Percentiles rank a stretch among this genome's conserved stretches.
phyloP scores from a whole-genome alignment of 495 filamentous ascomycete genomes.

The Rostrohypoxylon terebratum region DNA sequence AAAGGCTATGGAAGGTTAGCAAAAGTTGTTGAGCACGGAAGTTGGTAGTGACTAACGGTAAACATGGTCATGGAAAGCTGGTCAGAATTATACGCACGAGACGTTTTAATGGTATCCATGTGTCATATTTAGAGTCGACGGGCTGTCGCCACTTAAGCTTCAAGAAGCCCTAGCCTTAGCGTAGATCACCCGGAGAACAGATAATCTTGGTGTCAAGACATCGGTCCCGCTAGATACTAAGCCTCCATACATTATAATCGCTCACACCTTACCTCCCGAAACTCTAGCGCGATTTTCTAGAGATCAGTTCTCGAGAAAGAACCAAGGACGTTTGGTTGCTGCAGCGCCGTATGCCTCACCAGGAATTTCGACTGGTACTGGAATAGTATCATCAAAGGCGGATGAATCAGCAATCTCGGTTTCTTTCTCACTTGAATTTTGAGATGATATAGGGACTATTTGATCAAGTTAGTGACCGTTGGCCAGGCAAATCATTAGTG shows the following conservation, averaged over 20 bases:
- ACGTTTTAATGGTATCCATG: not conserved
- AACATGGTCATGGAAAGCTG: not conserved
- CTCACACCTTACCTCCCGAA: slow-evolving; percentile 8
- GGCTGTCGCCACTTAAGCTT: slow-evolving; percentile 7
- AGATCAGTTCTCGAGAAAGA: slow-evolving; percentile 44
- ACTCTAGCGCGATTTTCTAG: slow-evolving; percentile 4
- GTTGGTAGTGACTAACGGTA: not conserved
- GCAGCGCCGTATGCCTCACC: slow-evolving; percentile 45
- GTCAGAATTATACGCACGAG: not conserved
- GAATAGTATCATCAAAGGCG: slow-evolving; percentile 69
- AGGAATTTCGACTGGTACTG: slow-evolving; percentile 73
- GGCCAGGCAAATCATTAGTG: not conserved
- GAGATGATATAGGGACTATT: slow-evolving; percentile 26
- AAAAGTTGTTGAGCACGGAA: not conserved
- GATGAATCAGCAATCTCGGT: slow-evolving; percentile 49
- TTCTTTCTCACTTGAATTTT: slow-evolving; percentile 18
- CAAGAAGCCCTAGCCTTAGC: slow-evolving; percentile 15
- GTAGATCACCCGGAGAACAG: slow-evolving; percentile 27
- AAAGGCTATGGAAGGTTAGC: not conserved
- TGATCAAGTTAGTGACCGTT: slow-evolving; percentile 20
- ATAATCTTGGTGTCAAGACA: slow-evolving; percentile 14
- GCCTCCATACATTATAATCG: slow-evolving; percentile 15
- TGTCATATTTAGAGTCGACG: not conserved
- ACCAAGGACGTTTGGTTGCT: slow-evolving; percentile 47
- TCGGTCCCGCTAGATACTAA: slow-evolving; percentile 19